A percentile compares a stretch with the other conserved stretches of the same genome.
Conservation (phyloP, 192 early-diverging fungal genomes). For the Chytriomyces sp. region DNA sequence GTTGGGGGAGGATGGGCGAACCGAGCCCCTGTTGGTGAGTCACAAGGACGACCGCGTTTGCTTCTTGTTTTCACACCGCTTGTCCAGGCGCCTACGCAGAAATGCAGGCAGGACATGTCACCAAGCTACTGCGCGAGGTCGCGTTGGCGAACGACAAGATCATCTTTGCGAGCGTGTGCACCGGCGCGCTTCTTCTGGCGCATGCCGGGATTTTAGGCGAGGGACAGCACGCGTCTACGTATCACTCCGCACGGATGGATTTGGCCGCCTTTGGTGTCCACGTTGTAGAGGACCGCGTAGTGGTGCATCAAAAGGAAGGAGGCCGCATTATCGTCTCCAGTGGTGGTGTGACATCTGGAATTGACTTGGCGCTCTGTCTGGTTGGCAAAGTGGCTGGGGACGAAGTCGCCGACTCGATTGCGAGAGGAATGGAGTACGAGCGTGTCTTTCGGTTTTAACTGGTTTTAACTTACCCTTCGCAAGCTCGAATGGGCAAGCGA, state of each 20-base stretch:
- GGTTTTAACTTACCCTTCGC: no score
- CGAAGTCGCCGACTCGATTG: neutral
- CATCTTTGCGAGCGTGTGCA: conserved; percentile 10
- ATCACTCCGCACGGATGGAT: neutral
- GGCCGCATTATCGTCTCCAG: neutral
- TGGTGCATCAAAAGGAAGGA: neutral
- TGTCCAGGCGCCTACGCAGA: conserved; percentile 7
- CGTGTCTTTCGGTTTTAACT: no score
- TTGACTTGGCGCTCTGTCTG: conserved; percentile 3
- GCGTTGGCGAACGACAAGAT: neutral
- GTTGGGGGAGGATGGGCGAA: conserved; percentile 5
- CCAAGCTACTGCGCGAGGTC: neutral
- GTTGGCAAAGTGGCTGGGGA: neutral
- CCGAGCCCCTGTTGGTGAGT: neutral
- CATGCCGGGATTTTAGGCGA: conserved; percentile 1
- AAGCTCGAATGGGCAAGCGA: no score
- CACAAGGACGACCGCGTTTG: neutral
- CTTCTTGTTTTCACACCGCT: neutral
- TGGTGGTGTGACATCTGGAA: conserved; percentile 10
- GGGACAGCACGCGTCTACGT: neutral
- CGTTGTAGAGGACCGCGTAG: conserved; percentile 12
- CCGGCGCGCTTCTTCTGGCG: conserved; percentile 4
- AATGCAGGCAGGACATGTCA: neutral
- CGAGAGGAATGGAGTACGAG: conserved; percentile 7
- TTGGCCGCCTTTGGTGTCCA: neutral